These are phyloP conservation scores for Beta macrorhiza DNA, from an alignment of 179 eudicot genomes.

Conservation along the genomic window DNA sequence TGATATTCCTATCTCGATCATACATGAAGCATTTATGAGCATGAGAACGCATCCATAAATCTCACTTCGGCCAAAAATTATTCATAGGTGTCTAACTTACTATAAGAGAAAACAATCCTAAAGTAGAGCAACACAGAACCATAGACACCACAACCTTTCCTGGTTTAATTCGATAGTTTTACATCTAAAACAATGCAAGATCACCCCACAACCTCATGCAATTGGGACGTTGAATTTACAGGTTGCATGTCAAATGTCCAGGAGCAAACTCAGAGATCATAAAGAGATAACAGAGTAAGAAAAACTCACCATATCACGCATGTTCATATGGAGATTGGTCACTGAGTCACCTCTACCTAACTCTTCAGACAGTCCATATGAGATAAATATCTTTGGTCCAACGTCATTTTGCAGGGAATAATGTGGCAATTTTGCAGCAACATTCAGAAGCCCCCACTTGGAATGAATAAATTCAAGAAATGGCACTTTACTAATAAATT, in stretches of 20 bases:
- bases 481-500: conserved; percentile 82
- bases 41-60: background rate
- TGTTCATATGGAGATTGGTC: conserved; percentile 71
- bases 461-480: conserved; percentile 94
- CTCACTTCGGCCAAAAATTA: background rate
- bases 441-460: conserved; percentile 93
- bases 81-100: background rate
- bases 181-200: background rate
- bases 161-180: background rate
- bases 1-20: background rate
- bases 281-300: conserved; percentile 18
- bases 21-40: background rate
- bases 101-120: background rate
- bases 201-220: background rate
- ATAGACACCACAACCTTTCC: background rate
- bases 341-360: conserved; percentile 69
- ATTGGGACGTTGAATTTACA: too few relatives aligned
- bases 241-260: too few relatives aligned
- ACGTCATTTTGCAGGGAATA: conserved; percentile 94
- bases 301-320: conserved; percentile 84
- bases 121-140: background rate
- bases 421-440: conserved; percentile 96
- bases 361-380: conserved; percentile 78
- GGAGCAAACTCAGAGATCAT: conserved; percentile 16
- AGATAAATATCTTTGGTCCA: conserved; percentile 80